Evolutionary conservation across 805 yeast species (phyloP), one percentile per base, ranked within the genome.

Genomic region (Cyberlindnera maclurae): DNA sequence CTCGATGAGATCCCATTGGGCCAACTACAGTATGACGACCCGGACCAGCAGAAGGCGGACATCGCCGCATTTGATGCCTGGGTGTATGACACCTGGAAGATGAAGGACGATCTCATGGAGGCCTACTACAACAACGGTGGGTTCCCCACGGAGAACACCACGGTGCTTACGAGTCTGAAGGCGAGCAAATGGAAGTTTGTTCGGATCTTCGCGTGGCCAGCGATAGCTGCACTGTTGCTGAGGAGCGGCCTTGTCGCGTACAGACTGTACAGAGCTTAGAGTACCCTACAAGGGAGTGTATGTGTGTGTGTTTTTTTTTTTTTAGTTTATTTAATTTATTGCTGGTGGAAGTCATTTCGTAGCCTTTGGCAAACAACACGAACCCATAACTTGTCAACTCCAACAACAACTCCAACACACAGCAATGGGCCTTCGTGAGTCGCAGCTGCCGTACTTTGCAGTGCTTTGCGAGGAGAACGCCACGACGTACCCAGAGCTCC

Each of bases 41-140:
- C 58, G 12, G 67, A 63, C n/a, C 71, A 71, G 41, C 67, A 63
- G 29, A 52, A 45, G n/a, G 43, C 38, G 11, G 62, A 62, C 32
- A 58, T 70, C 50, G 49, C 60, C 35, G 54, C 49, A 31, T 88
- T 93, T 54, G 83, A 79, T 38, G 61, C 70, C 17, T 93, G 98
- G 98, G 60, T 93, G 33, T 69, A 67, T 43, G 60, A 70, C 3
- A 62, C 74, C 10, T 93, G 97, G 97, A 53, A 63, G 15, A 80
- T 75, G 46, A 93, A 93, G 59, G 97, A 93, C 59, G 62, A 58
- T 34, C 57, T 81, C 35, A 67, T 93, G 76, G 78, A 71, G n/a
- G 54, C 57, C 13, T 85, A 75, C 51, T 79, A 75, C 52, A 53
- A 63, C 12, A 62, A 64, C 11, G 88, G 90, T 7, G 46, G 65